A percentile compares a stretch with the other conserved stretches of the same genome.
Conservation (phyloP, 2,329 filamentous ascomycete species). For the Penicillium olsonii region DNA sequence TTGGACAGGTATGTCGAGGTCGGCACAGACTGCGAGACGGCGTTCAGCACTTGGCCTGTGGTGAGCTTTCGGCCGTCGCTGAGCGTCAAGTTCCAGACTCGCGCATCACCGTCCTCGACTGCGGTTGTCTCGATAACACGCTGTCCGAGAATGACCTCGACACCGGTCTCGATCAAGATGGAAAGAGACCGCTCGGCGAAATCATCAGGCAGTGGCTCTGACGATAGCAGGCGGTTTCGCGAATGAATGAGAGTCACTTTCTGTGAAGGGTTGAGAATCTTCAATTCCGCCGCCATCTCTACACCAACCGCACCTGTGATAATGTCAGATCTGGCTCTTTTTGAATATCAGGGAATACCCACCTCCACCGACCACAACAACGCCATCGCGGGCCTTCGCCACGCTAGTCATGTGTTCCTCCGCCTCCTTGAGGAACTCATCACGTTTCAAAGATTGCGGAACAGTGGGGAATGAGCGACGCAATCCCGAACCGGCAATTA, state of each 20-base stretch:
- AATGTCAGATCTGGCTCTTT: neutral
- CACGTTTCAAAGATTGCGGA: constrained; percentile 58
- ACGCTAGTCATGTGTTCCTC: constrained; percentile 35
- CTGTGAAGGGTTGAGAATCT: constrained; percentile 63
- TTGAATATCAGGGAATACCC: neutral
- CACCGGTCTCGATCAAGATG: constrained; percentile 62
- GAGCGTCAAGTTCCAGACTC: constrained; percentile 53
- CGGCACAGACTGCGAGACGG: constrained; percentile 64
- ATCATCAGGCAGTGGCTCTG: constrained; percentile 70
- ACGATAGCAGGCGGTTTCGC: constrained; percentile 67
- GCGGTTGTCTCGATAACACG: constrained; percentile 28
- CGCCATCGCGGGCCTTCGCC: constrained; percentile 46
- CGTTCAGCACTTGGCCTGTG: constrained; percentile 68
- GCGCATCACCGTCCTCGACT: constrained; percentile 15
- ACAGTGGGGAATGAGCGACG: constrained; percentile 71
- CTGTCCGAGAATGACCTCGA: constrained; percentile 43
- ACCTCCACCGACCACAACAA: constrained; percentile 75
- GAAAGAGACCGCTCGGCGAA: constrained; percentile 62
- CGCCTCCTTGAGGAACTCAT: constrained; percentile 30
- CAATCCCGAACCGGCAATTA: constrained; percentile 72
- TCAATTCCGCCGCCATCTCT: constrained; percentile 79
- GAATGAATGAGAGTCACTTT: constrained; percentile 77
- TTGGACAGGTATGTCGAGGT: constrained; percentile 64
- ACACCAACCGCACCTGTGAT: constrained; percentile 71
- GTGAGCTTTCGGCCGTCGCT: constrained; percentile 60